Base-by-base conservation (phyloP, 352 stramenopile species). In the Phytophthora pistaciae region DNA sequence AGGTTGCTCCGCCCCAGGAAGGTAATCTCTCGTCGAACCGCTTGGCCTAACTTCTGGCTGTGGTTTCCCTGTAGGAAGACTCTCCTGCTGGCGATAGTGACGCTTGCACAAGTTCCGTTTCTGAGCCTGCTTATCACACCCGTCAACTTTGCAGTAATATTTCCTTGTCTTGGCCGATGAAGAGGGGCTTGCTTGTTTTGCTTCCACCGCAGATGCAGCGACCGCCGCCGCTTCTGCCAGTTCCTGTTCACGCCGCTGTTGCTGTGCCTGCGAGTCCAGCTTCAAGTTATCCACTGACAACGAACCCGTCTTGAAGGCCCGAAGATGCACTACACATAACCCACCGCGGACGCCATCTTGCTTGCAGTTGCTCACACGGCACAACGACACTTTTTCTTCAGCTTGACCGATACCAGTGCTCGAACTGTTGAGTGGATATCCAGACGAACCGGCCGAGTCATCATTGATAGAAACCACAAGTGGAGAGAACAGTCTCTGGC, bases 221-320 rank as follows among this genome's bases (percentile, higher is more conserved):
- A 46, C 62, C 14, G 65, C 68, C 25, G 63, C 53, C 13, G 69
- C 68, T 53, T 66, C 56, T 4, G 65, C 67, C 46, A 72, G 50
- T 9, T 76, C 64, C 38, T 77, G 65, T 14, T 75, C 59, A 55
- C 27, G 69, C 20, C 80, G 74, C 7, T 65, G 29, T 53, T 74
- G 62, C 55, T 77, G 64, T 25, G 52, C 52, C 20, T 73, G 72
- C 0, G 84, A 92, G 16, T 73, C 71, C 49, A 94, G 38, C 25
- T 79, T 83, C 48, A 94, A 62, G n/a, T 86, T 72, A 44, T 92
- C 82, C 10, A 94, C 84, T 13, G 84, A 87, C 23, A 94, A 70
- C 1, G 69, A 70, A 5, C 86, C 84, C 21, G 61, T 68, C 68
- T 87, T 56, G 21, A 92, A 91, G 3, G 72, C 70, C 5, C 68